phyloP scores from a whole-genome alignment of 1,284 basidiomycete genomes.

The Neotropicomus parvogracilis region DNA sequence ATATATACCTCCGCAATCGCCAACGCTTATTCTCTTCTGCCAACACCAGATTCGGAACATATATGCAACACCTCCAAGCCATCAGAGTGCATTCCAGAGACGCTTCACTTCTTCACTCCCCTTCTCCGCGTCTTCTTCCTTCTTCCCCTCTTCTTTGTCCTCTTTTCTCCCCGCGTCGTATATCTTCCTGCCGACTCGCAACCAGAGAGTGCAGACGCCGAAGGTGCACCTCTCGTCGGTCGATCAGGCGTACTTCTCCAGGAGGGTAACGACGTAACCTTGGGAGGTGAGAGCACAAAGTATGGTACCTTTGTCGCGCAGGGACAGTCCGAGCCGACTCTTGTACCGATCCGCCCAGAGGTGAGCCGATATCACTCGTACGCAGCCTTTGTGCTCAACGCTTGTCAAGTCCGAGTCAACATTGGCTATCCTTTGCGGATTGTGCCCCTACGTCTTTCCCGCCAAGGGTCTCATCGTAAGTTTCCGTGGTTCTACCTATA shows the following conservation, averaged over 20 bases:
- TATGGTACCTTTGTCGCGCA: conserved; percentile 59
- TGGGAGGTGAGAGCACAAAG: conserved; percentile 40
- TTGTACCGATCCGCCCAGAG: neutral
- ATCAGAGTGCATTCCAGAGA: conserved; percentile 37
- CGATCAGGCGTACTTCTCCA: conserved; percentile 28
- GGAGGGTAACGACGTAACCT: conserved; percentile 23
- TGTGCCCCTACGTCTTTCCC: conserved; percentile 22
- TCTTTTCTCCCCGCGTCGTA: conserved; percentile 56
- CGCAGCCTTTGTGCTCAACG: neutral
- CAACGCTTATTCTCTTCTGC: neutral
- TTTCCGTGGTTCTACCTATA: neutral
- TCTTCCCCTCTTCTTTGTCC: conserved; percentile 51
- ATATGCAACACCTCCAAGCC: conserved; percentile 34
- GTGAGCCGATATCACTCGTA: conserved; percentile 11
- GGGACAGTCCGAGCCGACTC: conserved; percentile 8
- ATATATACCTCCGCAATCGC: neutral
- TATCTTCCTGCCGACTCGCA: conserved; percentile 49
- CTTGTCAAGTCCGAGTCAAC: conserved; percentile 18
- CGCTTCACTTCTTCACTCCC: conserved; percentile 61
- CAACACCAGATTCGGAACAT: conserved; percentile 15
- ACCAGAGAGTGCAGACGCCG: conserved; percentile 16
- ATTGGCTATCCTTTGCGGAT: conserved; percentile 16
- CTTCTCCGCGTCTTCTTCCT: conserved; percentile 63
- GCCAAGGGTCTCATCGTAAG: conserved; percentile 26
- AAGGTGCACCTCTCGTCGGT: conserved; percentile 30